Evolutionary conservation across 2,329 filamentous ascomycete genomes (phyloP).

Genomic region (Stagonosporopsis chrysanthemi): DNA sequence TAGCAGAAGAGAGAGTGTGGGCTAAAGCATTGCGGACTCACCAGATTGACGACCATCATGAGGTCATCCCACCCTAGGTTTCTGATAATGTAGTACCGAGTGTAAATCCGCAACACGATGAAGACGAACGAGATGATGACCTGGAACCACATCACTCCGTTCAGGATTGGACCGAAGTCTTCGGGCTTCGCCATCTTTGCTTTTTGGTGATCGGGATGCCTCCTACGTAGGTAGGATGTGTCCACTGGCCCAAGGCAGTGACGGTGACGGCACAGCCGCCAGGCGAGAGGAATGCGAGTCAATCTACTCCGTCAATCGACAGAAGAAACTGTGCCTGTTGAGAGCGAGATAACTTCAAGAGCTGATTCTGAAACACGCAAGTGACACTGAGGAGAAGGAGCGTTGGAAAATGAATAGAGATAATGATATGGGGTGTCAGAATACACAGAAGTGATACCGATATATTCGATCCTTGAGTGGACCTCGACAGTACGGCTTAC

Average conservation of each 20-base stretch:
- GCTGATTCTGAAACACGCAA: background rate
- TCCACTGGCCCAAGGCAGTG: background rate
- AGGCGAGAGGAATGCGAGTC: background rate
- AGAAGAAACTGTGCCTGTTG: background rate
- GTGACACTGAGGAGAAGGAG: background rate
- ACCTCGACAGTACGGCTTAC: conserved; percentile 4
- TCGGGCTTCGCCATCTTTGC: conserved; percentile 28
- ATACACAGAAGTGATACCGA: background rate
- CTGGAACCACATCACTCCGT: conserved; percentile 44
- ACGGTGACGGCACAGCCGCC: background rate
- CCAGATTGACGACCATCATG: conserved; percentile 39
- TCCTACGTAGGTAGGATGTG: background rate
- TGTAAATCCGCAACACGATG: conserved; percentile 38
- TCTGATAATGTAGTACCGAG: conserved; percentile 36
- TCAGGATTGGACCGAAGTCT: conserved; percentile 35
- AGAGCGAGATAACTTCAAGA: background rate
- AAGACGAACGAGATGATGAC: conserved; percentile 35
- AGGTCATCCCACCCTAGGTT: conserved; percentile 42
- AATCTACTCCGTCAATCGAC: background rate
- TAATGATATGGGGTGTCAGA: background rate
- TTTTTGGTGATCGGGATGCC: background rate
- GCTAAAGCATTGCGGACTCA: conserved; percentile 12
- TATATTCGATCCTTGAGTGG: background rate
- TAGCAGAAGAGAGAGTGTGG: too few relatives aligned
- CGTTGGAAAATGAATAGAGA: background rate